These are phyloP conservation scores for Apiotrichum domesticum DNA, from an alignment of 1,284 basidiomycete genomes.

Conservation along the genomic window DNA sequence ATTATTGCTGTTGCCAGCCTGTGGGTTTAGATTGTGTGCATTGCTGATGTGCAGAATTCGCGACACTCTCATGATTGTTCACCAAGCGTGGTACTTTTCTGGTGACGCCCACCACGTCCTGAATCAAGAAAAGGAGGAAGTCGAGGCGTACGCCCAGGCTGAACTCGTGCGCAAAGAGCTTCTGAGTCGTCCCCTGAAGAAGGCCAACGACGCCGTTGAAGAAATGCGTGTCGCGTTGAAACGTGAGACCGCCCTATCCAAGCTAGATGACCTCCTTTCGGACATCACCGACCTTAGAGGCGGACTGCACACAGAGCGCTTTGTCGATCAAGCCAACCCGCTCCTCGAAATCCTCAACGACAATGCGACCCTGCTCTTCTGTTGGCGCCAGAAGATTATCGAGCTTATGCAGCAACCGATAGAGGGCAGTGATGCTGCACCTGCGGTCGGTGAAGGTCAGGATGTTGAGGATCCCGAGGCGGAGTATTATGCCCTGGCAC, in stretches of 20 bases:
- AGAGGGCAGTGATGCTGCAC: constrained; percentile 23
- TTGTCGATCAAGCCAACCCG: constrained; percentile 23
- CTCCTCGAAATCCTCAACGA: constrained; percentile 40
- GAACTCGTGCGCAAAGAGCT: constrained; percentile 36
- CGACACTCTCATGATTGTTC: constrained; percentile 31
- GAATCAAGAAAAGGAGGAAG: constrained; percentile 27
- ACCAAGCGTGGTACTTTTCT: constrained; percentile 38
- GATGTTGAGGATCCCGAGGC: constrained; percentile 36
- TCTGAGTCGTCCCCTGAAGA: constrained; percentile 27
- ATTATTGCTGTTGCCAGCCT: constrained; percentile 9
- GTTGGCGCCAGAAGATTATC: constrained; percentile 38
- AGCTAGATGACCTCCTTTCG: constrained; percentile 26
- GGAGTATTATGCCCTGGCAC: constrained; percentile 41
- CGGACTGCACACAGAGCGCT: constrained; percentile 23
- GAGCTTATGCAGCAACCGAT: constrained; percentile 30
- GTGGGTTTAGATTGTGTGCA: constrained; percentile 1
- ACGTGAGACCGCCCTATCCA: constrained; percentile 7
- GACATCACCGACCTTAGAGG: constrained; percentile 14
- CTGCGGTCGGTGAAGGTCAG: constrained; percentile 16
- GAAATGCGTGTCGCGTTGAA: constrained; percentile 11
- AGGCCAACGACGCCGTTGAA: constrained; percentile 23
- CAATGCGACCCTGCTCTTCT: constrained; percentile 38
- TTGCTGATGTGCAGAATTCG: constrained; percentile 23
- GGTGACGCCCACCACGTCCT: constrained; percentile 37
- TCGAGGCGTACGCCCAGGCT: constrained; percentile 20